These are phyloP conservation scores for Citrus cavaleriei DNA, from an alignment of 345 rosid species.

Conservation along the genomic window DNA sequence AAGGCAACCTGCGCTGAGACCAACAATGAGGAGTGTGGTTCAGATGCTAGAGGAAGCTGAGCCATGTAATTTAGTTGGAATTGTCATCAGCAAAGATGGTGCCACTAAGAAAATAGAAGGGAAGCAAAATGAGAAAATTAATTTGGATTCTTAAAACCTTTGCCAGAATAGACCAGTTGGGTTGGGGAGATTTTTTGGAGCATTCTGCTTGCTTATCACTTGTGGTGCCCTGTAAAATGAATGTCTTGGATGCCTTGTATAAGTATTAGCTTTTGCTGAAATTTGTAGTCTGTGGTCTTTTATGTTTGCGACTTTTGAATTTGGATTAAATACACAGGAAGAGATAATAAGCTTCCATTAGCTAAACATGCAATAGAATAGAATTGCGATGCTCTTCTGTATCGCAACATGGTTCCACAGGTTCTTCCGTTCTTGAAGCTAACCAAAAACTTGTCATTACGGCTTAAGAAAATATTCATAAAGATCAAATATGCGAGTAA, in stretches of 20 bases:
- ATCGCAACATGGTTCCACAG: not conserved
- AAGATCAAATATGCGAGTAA: not conserved
- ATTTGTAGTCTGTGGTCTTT: not conserved
- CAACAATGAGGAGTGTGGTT: conserved; percentile 82
- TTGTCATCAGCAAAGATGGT: conserved; percentile 42
- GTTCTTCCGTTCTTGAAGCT: not conserved
- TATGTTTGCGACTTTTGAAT: not conserved
- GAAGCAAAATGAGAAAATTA: conserved; percentile 2
- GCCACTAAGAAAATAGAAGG: conserved; percentile 23
- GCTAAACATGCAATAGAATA: not conserved
- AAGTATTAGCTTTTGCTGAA: not conserved
- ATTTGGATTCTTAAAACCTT: not conserved
- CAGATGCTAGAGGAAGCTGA: conserved; percentile 83
- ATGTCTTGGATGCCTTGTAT: not conserved
- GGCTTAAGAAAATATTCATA: not conserved
- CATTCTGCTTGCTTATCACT: not conserved
- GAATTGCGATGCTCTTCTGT: not conserved
- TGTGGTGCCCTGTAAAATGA: not conserved
- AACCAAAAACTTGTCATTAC: not conserved
- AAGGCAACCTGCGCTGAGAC: conserved; percentile 51
- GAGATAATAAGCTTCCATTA: not conserved
- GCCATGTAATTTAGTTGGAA: conserved; percentile 55
- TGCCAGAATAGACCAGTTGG: not conserved
- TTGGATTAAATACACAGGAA: not conserved
- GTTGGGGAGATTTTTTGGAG: not conserved